phyloP scores from a whole-genome alignment of 768 basidiomycete species.

The Gymnopilus junonius region DNA sequence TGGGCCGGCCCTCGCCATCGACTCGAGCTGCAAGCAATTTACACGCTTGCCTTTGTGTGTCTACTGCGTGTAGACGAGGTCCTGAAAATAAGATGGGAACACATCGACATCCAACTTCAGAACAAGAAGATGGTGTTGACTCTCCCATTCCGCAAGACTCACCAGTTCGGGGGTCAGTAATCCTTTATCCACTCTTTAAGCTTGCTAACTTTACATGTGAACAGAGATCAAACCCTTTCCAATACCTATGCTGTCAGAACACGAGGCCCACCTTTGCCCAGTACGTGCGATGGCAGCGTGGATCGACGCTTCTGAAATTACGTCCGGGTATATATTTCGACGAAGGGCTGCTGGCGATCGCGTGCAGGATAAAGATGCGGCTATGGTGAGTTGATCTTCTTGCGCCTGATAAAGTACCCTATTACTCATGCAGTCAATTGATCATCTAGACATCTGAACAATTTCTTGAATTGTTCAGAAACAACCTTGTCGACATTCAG shows the following conservation, averaged over 20 bases:
- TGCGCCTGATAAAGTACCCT: neutral
- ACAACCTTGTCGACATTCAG: slow-evolving; percentile 9
- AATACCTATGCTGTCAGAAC: slow-evolving; percentile 24
- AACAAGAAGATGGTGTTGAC: neutral
- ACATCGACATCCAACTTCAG: neutral
- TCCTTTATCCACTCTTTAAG: neutral
- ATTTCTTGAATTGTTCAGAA: slow-evolving; percentile 43
- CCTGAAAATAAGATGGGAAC: neutral
- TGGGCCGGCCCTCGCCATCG: neutral
- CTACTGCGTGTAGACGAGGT: slow-evolving; percentile 3
- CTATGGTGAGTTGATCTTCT: slow-evolving; percentile 10
- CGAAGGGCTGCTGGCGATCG: slow-evolving; percentile 30
- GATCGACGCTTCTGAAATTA: slow-evolving; percentile 21
- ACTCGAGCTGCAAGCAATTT: neutral
- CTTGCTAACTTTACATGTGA: too few species aligned
- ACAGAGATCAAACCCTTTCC: slow-evolving; percentile 17
- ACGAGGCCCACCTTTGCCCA: slow-evolving; percentile 36
- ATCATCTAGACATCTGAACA: slow-evolving; percentile 31
- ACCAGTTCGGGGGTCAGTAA: slow-evolving; percentile 10
- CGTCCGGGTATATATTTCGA: slow-evolving; percentile 36
- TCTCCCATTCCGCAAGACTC: too few species aligned
- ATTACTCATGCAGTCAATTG: slow-evolving; percentile 3
- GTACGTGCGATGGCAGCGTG: slow-evolving; percentile 36
- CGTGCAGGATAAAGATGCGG: slow-evolving; percentile 14
- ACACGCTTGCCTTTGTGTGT: slow-evolving; percentile 23